Conservation (phyloP, 495 filamentous ascomycete species). For the Annulohypoxylon maeteangense region DNA sequence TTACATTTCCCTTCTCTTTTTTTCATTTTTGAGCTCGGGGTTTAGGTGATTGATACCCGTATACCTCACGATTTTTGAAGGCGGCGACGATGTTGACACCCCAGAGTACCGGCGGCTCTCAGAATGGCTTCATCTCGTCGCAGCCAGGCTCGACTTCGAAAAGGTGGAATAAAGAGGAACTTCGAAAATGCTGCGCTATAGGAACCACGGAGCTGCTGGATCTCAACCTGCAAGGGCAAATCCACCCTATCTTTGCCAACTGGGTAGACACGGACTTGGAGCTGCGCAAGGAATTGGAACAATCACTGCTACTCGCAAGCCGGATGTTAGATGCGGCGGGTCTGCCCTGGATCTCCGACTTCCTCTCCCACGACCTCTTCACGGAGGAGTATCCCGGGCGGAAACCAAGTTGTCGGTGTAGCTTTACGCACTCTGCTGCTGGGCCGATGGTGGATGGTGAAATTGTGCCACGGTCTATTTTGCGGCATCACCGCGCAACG, state of each 20-base stretch:
- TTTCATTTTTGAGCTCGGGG: not conserved
- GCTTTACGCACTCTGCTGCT: constrained; percentile 18
- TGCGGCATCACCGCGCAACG: constrained; percentile 41
- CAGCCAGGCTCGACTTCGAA: constrained; percentile 44
- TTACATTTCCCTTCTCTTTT: not conserved
- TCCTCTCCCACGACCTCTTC: constrained; percentile 52
- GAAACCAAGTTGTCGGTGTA: constrained; percentile 22
- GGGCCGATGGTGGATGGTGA: not conserved
- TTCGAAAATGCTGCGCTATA: constrained; percentile 47
- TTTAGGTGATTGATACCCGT: not conserved
- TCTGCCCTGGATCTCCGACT: constrained; percentile 53
- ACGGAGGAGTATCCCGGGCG: constrained; percentile 46
- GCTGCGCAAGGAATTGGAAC: constrained; percentile 42
- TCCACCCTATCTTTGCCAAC: constrained; percentile 49
- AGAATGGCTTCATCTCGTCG: constrained; percentile 14
- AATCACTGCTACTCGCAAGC: constrained; percentile 50
- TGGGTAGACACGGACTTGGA: constrained; percentile 41
- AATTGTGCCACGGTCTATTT: constrained; percentile 38
- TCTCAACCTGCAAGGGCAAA: constrained; percentile 40
- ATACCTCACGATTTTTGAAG: not conserved
- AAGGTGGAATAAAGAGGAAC: constrained; percentile 47
- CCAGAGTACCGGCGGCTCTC: not conserved
- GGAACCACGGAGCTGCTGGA: constrained; percentile 23
- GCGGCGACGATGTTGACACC: constrained; percentile 27
- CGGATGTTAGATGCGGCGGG: constrained; percentile 48